Evolutionary conservation across 257 asterid species (phyloP).

Genomic region (Craterostigma plantagineum): DNA sequence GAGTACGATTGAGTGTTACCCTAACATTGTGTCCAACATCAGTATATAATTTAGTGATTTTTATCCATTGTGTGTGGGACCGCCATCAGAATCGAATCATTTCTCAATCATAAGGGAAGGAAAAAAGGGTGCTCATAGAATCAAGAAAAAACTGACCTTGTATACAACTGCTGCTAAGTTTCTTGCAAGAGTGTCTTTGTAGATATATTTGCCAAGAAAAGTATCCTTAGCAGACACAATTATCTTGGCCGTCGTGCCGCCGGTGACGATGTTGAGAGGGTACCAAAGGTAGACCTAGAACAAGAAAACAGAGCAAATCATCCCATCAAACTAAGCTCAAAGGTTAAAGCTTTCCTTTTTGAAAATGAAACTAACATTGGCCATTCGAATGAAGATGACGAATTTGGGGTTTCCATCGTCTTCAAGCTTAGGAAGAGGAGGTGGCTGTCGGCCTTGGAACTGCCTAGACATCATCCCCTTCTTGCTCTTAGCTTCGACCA

Average conservation of each 20-base stretch:
- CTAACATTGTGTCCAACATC: too few species aligned
- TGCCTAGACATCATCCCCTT: conserved; percentile 77
- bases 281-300: conserved; percentile 98
- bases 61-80: too few species aligned
- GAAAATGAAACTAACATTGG: conserved; percentile 22
- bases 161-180: conserved; percentile 87
- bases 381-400: conserved; percentile 87
- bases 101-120: too few species aligned
- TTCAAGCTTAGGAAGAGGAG: conserved; percentile 82
- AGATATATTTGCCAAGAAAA: conserved; percentile 81
- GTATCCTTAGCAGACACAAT: conserved; percentile 94
- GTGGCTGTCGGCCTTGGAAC: conserved; percentile 47
- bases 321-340: background rate
- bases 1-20: too few species aligned
- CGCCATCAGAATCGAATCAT: too few species aligned
- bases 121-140: too few species aligned
- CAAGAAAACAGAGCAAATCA: background rate
- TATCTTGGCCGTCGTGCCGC: conserved; percentile 96
- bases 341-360: background rate
- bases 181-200: conserved; percentile 84
- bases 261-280: conserved; percentile 77
- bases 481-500: conserved; percentile 75
- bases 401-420: conserved; percentile 97
- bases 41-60: too few species aligned
- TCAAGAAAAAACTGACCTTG: conserved; percentile 28